phyloP scores from a whole-genome alignment of 73 alveolate genomes.

The Stentor coeruleus region DNA sequence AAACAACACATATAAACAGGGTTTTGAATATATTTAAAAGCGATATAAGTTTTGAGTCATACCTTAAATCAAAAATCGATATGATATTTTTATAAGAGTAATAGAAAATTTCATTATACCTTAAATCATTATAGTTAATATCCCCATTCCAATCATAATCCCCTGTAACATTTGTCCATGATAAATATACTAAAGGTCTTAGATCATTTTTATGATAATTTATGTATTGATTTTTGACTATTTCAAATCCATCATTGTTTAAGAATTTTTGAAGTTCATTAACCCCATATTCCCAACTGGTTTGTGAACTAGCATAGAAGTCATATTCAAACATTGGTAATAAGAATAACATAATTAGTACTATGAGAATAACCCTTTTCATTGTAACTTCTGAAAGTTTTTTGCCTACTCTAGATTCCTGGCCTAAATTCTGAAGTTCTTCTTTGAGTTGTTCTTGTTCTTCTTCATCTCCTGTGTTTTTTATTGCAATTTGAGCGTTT shows the following conservation, averaged over 20 bases:
- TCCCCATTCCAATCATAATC: conserved; percentile 7
- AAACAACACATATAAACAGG: conserved; percentile 52
- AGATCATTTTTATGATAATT: neutral
- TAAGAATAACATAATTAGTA: conserved; percentile 39
- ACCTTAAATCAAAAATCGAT: conserved; percentile 24
- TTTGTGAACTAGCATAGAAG: neutral
- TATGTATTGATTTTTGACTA: neutral
- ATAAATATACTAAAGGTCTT: neutral
- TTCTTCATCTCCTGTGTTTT: conserved; percentile 12
- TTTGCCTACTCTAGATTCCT: conserved; percentile 59
- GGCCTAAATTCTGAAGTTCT: conserved; percentile 25
- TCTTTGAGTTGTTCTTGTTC: conserved; percentile 11
- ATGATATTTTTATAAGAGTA: neutral
- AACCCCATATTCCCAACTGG: neutral
- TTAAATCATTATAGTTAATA: neutral
- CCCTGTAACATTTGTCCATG: neutral
- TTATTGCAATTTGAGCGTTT: conserved; percentile 39
- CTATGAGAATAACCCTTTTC: conserved; percentile 53
- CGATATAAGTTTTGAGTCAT: conserved; percentile 25
- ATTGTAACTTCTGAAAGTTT: conserved; percentile 52
- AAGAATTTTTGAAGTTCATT: neutral
- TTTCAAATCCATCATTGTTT: conserved; percentile 1
- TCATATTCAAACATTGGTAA: conserved; percentile 40
- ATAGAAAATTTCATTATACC: neutral
- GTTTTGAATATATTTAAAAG: conserved; percentile 39